Conservation (phyloP, 2,329 filamentous ascomycete species). For the Dactylellina sp. region DNA sequence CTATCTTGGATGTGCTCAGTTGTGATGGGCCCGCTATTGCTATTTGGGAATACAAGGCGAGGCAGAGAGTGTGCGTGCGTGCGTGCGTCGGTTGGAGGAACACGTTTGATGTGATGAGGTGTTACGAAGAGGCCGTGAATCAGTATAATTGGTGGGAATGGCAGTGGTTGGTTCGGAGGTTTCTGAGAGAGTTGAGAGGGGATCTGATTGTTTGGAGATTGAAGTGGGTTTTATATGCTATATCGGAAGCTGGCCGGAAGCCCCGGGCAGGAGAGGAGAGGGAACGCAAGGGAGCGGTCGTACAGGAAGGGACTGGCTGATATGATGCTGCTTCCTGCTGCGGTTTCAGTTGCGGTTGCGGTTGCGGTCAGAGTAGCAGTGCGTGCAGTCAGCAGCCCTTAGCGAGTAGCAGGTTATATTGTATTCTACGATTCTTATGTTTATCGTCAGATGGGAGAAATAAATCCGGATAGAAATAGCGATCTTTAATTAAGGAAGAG, state of each 20-base stretch:
- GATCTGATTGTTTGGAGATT: background rate
- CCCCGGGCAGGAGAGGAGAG: background rate
- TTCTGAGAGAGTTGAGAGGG: background rate
- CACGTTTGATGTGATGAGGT: too few species aligned
- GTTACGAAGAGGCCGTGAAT: background rate
- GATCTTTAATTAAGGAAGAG: too few species aligned
- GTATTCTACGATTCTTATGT: too few species aligned
- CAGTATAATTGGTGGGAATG: background rate
- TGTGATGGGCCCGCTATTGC: too few species aligned
- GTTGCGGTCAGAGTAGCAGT: constrained; percentile 10
- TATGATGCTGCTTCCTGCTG: too few species aligned
- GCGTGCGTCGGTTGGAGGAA: background rate
- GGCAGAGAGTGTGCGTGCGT: background rate
- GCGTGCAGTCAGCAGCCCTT: background rate
- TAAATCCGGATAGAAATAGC: too few species aligned
- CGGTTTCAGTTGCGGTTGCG: background rate
- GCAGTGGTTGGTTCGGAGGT: constrained; percentile 5
- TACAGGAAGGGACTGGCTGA: background rate
- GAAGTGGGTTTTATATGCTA: constrained; percentile 19
- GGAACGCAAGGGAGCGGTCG: constrained; percentile 5
- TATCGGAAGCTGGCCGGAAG: constrained; percentile 41
- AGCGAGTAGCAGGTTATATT: background rate
- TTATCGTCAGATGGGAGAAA: too few species aligned
- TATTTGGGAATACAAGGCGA: constrained; percentile 36
- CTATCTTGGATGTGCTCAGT: constrained; percentile 2